Conservation (phyloP, 192 early-diverging fungal genomes). For the Entomortierella lignicola region DNA sequence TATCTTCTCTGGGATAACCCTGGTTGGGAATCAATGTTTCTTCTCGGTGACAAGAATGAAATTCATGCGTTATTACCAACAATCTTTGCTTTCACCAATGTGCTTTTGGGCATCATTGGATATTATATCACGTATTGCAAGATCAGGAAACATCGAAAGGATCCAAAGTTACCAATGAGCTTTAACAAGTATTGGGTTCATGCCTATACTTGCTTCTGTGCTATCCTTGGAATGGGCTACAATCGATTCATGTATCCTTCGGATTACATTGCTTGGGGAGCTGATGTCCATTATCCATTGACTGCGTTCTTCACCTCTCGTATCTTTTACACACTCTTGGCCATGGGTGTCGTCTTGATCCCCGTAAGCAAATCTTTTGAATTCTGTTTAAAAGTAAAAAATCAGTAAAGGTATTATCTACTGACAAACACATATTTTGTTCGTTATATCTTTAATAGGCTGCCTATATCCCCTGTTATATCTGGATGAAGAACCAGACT, state of each 20-base stretch:
- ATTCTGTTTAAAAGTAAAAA: no score
- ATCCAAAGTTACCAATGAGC: constrained; percentile 12
- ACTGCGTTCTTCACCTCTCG: constrained; percentile 39
- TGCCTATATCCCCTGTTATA: constrained; percentile 33
- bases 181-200: constrained; percentile 52
- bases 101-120: constrained; percentile 47
- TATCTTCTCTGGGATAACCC: constrained; percentile 54
- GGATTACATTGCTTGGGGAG: constrained; percentile 45
- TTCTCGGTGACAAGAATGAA: constrained; percentile 54
- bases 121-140: constrained; percentile 45
- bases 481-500: constrained; percentile 44
- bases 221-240: constrained; percentile 50
- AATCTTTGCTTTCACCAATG: constrained; percentile 52
- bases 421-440: no score
- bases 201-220: constrained; percentile 50
- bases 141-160: constrained; percentile 13
- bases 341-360: constrained; percentile 46
- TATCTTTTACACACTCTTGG: constrained; percentile 34
- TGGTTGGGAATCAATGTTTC: constrained; percentile 53
- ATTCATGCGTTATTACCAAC: constrained; percentile 49
- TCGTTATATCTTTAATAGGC: constrained; percentile 19
- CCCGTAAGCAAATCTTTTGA: constrained; percentile 23
- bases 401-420: no score
- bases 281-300: constrained; percentile 34
- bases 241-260: constrained; percentile 51